Base-by-base conservation (phyloP, 2,329 filamentous ascomycete genomes). In the Colletotrichum agaves region DNA sequence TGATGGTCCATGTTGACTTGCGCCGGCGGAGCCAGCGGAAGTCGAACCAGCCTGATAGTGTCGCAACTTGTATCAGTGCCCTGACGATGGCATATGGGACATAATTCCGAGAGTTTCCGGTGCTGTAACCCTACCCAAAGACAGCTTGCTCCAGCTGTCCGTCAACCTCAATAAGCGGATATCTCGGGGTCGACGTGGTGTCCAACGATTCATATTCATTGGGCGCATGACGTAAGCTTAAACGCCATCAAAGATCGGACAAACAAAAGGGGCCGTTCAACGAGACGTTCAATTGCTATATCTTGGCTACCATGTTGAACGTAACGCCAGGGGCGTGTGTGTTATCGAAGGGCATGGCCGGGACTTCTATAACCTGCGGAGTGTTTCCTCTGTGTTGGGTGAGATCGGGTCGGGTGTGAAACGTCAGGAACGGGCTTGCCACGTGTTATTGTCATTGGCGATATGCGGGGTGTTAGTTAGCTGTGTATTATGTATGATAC, bases 321-420 rank as follows among this genome's bases (percentile, higher is more conserved):
- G n/a, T 11, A 23, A 43, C 19, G 21, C 4, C 53, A 39, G 43
- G 21, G 19, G 27, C 17, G 3, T n/a, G 37, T 43, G 19, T 21
- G 3, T 44, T 57, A 21, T 43, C 10, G 15, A 10, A n/a, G 6
- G 33, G 1, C 15, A 35, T 12, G 5, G 15, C 33, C 41, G 27
- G 41, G 41, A 31, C 12, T 46, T 44, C 33, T 21, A 58, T 46
- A 10, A 46, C 35, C 55, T 58, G 41, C 39, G 41, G n/a, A 37
- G 27, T n/a, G 12, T 33, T 21, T 56, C 37, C n/a, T 39, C n/a
- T 17, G n/a, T 56, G 35, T 23, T 58, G 55, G 55, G 27, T 17
- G 17, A 58, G 39, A 58, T 58, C 55, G 41, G 55, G 41, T 52
- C 41, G 31, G 27, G 55, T 23, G 47, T 58, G 55, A 58, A 58